Percentiles rank a stretch among this genome's conserved stretches.
Conservation (phyloP, 1,139 yeast species). For the Zygosaccharomyces sapae region DNA sequence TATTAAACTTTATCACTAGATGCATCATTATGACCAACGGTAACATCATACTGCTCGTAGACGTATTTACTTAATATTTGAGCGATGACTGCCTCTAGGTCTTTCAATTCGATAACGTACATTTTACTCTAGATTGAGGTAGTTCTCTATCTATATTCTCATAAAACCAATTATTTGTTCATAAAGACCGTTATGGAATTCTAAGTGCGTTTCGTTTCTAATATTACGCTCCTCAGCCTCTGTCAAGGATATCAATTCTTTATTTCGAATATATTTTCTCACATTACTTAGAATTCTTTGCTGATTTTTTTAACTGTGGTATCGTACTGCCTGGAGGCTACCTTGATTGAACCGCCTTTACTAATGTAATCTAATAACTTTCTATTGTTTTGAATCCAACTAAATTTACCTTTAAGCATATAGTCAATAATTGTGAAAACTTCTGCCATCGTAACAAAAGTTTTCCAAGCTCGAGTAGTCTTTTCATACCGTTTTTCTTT, state of each 20-base stretch:
- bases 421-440: conserved; percentile 9
- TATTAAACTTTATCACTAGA: conserved; percentile 36
- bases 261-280: conserved; percentile 8
- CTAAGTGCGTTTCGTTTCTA: conserved; percentile 1
- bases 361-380: conserved; percentile 7
- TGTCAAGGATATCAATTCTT: conserved; percentile 5
- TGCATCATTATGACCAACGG: background rate
- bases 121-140: conserved; percentile 1
- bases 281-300: conserved; percentile 13
- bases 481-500: too few relatives aligned
- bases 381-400: conserved; percentile 10
- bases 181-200: conserved; percentile 10
- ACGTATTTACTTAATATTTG: conserved; percentile 10
- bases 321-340: conserved; percentile 9
- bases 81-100: conserved; percentile 9
- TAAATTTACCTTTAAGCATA: conserved; percentile 11
- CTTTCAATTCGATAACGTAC: conserved; percentile 10
- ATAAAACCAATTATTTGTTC: conserved; percentile 9
- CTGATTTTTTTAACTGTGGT: conserved; percentile 8
- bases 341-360: conserved; percentile 10
- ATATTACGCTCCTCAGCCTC: conserved; percentile 2
- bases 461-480: conserved; percentile 15
- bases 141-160: conserved; percentile 5
- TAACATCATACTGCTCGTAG: conserved; percentile 10
- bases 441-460: conserved; percentile 10